Conservation (phyloP, 73 alveolate genomes). For the Paramecium pentaurelia region DNA sequence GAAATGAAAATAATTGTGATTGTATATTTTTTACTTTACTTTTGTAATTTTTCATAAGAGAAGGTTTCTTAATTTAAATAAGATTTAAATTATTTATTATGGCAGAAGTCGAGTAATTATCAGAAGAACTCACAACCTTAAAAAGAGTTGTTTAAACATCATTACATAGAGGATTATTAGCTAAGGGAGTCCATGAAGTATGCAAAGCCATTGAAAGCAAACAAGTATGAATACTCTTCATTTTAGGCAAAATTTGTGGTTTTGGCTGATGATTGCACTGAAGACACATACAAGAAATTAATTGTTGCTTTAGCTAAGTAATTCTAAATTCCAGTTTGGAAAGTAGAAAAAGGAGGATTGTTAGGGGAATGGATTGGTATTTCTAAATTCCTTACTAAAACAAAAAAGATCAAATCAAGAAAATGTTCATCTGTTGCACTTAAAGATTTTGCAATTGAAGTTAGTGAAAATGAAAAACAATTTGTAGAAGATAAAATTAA, state of each 20-base stretch:
- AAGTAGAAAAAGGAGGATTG: conserved; percentile 5
- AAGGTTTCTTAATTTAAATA: not conserved
- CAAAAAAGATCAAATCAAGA: conserved; percentile 31
- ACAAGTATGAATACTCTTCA: not conserved
- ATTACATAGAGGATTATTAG: conserved; percentile 35
- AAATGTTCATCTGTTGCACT: conserved; percentile 37
- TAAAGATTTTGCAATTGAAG: conserved; percentile 26
- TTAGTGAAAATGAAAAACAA: not conserved
- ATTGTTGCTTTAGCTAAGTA: conserved; percentile 36
- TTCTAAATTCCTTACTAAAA: conserved; percentile 14
- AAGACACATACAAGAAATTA: conserved; percentile 23
- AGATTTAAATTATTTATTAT: conserved; percentile 20
- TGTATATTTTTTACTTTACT: not conserved
- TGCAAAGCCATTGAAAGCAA: conserved; percentile 44
- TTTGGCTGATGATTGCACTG: conserved; percentile 41
- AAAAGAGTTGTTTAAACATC: conserved; percentile 47
- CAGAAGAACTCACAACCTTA: conserved; percentile 14
- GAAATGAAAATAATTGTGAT: not conserved
- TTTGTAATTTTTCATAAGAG: not conserved
- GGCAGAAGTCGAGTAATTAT: conserved; percentile 35
- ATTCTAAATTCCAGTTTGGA: conserved; percentile 37
- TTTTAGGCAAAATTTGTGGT: conserved; percentile 31
- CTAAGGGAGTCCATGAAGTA: conserved; percentile 51
- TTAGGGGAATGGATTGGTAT: conserved; percentile 47
- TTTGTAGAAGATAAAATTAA: conserved; percentile 18